Conservation (phyloP, 1,284 basidiomycete species). For the Cutaneotrichosporon arboriforme region DNA sequence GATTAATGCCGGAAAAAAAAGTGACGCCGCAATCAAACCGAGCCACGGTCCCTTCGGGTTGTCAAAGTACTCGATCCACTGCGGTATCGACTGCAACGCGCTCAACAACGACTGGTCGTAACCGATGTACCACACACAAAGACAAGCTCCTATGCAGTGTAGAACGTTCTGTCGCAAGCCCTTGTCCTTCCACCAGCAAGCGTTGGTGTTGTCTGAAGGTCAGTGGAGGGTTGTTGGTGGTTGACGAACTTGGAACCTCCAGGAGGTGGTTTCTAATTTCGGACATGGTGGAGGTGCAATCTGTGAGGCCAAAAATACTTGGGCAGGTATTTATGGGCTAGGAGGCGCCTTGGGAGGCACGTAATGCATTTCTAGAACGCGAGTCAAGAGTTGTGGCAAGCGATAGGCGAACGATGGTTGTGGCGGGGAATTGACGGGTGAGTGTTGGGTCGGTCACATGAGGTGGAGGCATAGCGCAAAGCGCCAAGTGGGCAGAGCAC, state of each 20-base stretch:
- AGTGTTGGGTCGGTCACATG: too few relatives aligned
- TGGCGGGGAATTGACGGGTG: too few relatives aligned
- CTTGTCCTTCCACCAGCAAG: constrained; percentile 28
- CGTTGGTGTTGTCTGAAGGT: constrained; percentile 19
- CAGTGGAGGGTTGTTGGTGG: background rate
- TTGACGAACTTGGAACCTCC: background rate
- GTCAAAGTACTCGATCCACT: constrained; percentile 29
- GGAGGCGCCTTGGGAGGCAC: too few relatives aligned
- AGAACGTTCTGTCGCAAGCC: constrained; percentile 25
- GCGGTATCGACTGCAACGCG: constrained; percentile 22
- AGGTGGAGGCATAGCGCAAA: too few relatives aligned
- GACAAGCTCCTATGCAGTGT: constrained; percentile 21
- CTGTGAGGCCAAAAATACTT: background rate
- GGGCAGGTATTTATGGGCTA: too few relatives aligned
- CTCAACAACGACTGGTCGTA: constrained; percentile 26
- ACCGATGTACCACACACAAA: constrained; percentile 26
- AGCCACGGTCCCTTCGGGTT: constrained; percentile 23
- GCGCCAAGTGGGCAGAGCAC: too few relatives aligned
- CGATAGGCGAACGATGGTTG: too few relatives aligned
- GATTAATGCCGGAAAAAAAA: constrained; percentile 28
- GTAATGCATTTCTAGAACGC: too few relatives aligned
- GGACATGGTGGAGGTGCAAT: background rate
- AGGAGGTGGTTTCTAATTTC: background rate
- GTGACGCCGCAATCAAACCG: constrained; percentile 24
- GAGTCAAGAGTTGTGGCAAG: too few relatives aligned